A percentile compares a stretch with the other conserved stretches of the same genome.
Conservation (phyloP, 1,284 basidiomycete species). For the Ganoderma sinense region DNA sequence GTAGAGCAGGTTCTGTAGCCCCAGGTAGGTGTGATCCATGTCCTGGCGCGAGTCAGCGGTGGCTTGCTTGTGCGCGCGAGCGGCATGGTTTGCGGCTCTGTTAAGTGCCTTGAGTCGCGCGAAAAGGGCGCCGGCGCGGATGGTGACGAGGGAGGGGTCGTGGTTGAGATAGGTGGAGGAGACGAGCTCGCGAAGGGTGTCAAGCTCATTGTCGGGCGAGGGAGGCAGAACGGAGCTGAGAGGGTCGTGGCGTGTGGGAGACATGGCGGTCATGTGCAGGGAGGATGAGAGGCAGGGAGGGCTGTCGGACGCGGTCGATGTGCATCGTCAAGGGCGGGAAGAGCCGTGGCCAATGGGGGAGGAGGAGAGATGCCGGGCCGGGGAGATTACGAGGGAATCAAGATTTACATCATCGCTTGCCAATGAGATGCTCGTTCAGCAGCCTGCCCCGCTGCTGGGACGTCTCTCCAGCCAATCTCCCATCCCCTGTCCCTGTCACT, state of each 20-base stretch:
- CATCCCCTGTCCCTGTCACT: conserved; percentile 12
- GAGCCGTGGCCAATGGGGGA: conserved; percentile 20
- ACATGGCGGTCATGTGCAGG: conserved; percentile 31
- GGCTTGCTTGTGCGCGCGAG: conserved; percentile 72
- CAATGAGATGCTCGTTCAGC: conserved; percentile 28
- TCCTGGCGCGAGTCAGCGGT: conserved; percentile 78
- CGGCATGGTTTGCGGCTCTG: conserved; percentile 73
- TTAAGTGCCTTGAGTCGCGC: conserved; percentile 79
- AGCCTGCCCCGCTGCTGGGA: conserved; percentile 6
- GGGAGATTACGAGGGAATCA: conserved; percentile 23
- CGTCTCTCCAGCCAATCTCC: conserved; percentile 5
- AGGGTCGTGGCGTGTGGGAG: conserved; percentile 29
- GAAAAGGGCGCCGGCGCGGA: conserved; percentile 75
- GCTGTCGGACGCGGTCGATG: conserved; percentile 6
- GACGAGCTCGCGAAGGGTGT: conserved; percentile 68
- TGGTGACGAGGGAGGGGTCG: conserved; percentile 61
- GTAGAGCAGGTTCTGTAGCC: conserved; percentile 82
- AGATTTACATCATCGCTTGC: conserved; percentile 31
- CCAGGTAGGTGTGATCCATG: conserved; percentile 85
- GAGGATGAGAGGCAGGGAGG: conserved; percentile 10
- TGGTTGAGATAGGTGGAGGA: conserved; percentile 49
- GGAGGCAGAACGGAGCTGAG: conserved; percentile 31
- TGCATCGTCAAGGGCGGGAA: conserved; percentile 22
- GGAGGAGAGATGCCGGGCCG: conserved; percentile 24
- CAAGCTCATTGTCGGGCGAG: conserved; percentile 59